Evolutionary conservation across 225 moss, liverwort and hornwort species (phyloP), one percentile per base, ranked within the genome.

Genomic region (Lunularia cruciata): DNA sequence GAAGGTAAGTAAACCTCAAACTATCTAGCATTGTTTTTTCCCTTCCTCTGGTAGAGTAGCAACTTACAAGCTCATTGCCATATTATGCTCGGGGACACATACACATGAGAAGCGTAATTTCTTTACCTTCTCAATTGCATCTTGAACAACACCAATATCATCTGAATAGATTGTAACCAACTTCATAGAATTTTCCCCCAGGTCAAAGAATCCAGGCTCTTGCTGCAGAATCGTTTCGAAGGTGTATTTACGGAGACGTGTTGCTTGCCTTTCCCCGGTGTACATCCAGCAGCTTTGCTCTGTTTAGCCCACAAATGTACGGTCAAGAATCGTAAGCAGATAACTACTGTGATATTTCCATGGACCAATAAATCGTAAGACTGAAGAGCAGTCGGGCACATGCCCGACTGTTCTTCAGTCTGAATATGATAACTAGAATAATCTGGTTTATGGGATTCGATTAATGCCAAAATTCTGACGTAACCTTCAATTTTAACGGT

Each of bases 261-360:
- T 40, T 2, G 71, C 47, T 47, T 72, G 71, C n/a, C 71, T 47
- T 31, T 72, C 71, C 43, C 71, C 71, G 1, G 71, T 43, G 39
- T 59, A 59, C 22, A 60, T 33, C 71, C 71, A 72, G 60, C 43
- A 57, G 33, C 36, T 39, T 57, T 54, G 69, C 48, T 66, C 65
- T 66, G 65, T 3, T 8, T 20, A n/a, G 5, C 42, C 1, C 10
- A 39, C 19, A n/a, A n/a, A n/a, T n/a, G n/a, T n/a, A n/a, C n/a
- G n/a, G n/a, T n/a, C n/a, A n/a, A n/a, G n/a, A n/a, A n/a, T n/a
- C n/a, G n/a, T n/a, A n/a, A n/a, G n/a, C n/a, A n/a, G n/a, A n/a
- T n/a, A n/a, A n/a, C n/a, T n/a, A n/a, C n/a, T n/a, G n/a, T n/a
- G n/a, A n/a, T n/a, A n/a, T n/a, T n/a, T n/a, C n/a, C n/a, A n/a